Evolutionary conservation across 2,329 filamentous ascomycete species (phyloP).

Genomic region (Ophiobolus disseminans): DNA sequence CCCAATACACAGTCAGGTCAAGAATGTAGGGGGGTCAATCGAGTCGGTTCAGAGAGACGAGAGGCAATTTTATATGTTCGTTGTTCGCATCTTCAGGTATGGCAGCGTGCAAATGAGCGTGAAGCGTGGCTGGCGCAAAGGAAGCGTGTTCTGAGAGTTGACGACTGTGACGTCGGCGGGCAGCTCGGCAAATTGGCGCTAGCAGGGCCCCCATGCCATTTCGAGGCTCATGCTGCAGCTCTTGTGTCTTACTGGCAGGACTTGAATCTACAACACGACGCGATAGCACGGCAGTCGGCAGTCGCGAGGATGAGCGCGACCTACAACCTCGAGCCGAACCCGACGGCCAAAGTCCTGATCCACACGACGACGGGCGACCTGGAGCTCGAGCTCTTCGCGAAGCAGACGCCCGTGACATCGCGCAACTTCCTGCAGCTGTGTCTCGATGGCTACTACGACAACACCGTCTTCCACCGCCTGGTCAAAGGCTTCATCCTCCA

Average conservation of each 20-base stretch:
- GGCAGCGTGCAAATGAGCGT: constrained; percentile 10
- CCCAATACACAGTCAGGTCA: too few relatives aligned
- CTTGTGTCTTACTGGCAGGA: constrained; percentile 9
- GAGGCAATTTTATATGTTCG: constrained; percentile 23
- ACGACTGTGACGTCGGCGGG: constrained; percentile 4
- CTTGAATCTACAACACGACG: constrained; percentile 2
- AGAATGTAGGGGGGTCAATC: too few relatives aligned
- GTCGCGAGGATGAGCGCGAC: constrained; percentile 74
- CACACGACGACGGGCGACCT: constrained; percentile 91
- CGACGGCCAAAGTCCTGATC: constrained; percentile 88
- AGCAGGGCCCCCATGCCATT: constrained; percentile 11
- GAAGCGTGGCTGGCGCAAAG: constrained; percentile 9
- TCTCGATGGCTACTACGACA: constrained; percentile 93
- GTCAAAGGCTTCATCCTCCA: constrained; percentile 93
- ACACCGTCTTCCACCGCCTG: constrained; percentile 91
- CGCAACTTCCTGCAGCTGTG: constrained; percentile 96
- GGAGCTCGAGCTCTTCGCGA: constrained; percentile 90
- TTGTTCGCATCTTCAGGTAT: constrained; percentile 19
- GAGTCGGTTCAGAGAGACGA: too few relatives aligned
- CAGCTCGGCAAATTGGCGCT: constrained; percentile 7
- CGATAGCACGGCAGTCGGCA: constrained; percentile 1
- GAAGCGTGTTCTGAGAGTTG: background rate
- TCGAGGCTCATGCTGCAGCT: background rate
- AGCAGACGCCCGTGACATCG: constrained; percentile 87
- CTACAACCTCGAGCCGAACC: constrained; percentile 94